Conservation (phyloP, 345 rosid genomes). For the Moricandia moricandioides region DNA sequence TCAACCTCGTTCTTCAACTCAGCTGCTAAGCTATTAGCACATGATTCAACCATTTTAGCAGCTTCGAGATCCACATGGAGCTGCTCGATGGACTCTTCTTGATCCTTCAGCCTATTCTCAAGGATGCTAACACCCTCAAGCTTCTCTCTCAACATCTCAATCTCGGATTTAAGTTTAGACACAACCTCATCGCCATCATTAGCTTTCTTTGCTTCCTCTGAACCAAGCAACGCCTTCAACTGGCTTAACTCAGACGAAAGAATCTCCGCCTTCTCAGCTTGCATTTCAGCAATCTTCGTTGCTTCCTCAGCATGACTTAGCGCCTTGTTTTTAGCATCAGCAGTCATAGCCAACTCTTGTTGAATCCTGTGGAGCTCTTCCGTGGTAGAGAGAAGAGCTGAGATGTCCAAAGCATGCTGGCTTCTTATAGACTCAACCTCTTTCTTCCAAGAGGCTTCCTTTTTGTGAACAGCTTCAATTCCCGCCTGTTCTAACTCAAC, state of each 20-base stretch:
- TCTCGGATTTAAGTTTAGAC: constrained; percentile 53
- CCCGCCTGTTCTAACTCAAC: constrained; percentile 88
- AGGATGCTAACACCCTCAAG: constrained; percentile 50
- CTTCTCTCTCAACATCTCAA: constrained; percentile 51
- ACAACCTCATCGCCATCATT: constrained; percentile 48
- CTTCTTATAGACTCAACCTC: constrained; percentile 72
- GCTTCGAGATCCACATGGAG: constrained; percentile 87
- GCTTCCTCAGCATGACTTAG: constrained; percentile 88
- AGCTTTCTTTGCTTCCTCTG: constrained; percentile 50
- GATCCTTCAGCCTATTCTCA: constrained; percentile 51
- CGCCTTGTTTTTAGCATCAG: constrained; percentile 85
- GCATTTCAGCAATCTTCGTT: constrained; percentile 85
- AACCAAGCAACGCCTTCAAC: constrained; percentile 62
- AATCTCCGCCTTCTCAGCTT: constrained; percentile 69
- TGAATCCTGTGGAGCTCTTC: constrained; percentile 72
- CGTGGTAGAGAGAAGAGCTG: constrained; percentile 68
- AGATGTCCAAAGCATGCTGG: constrained; percentile 84
- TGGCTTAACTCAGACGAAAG: constrained; percentile 64
- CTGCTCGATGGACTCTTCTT: constrained; percentile 66
- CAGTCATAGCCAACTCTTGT: constrained; percentile 73
- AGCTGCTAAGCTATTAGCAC: constrained; percentile 61
- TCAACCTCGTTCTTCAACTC: constrained; percentile 56
- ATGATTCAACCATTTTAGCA: constrained; percentile 84
- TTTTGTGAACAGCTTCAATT: constrained; percentile 75
- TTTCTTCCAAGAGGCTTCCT: constrained; percentile 75